Percentiles rank a stretch among this genome's conserved stretches.
phyloP scores from a whole-genome alignment of 768 basidiomycete genomes.

The Agaricus sinodeliciosus region DNA sequence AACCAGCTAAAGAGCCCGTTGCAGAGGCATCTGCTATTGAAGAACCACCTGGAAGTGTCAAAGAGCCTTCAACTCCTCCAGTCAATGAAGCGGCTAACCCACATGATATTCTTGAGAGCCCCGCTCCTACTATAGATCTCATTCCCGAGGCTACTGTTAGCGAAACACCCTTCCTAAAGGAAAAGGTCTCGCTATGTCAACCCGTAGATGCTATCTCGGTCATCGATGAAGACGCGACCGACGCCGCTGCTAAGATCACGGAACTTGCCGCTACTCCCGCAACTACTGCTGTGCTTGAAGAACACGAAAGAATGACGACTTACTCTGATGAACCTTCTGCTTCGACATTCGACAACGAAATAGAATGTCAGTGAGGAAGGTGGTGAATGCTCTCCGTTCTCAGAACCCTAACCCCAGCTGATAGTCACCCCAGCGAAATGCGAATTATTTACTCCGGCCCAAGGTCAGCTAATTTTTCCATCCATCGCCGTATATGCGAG shows the following conservation, averaged over 20 bases:
- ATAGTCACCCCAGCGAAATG: too few relatives aligned
- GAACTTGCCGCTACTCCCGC: background rate
- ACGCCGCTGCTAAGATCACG: background rate
- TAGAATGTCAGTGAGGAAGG: background rate
- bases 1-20: background rate
- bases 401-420: too few relatives aligned
- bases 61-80: background rate
- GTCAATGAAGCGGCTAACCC: background rate
- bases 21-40: background rate
- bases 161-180: background rate
- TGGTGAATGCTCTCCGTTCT: too few relatives aligned
- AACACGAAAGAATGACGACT: background rate
- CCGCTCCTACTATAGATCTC: background rate
- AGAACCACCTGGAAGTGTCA: background rate
- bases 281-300: background rate
- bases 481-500: too few relatives aligned
- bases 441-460: too few relatives aligned
- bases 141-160: background rate
- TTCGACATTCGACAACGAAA: background rate
- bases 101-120: background rate
- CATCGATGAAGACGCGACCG: background rate
- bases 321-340: background rate
- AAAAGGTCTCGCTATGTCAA: background rate
- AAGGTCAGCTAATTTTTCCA: too few relatives aligned
- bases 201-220: background rate